Conservation (phyloP, 768 basidiomycete genomes). For the Amanita thiersii region DNA sequence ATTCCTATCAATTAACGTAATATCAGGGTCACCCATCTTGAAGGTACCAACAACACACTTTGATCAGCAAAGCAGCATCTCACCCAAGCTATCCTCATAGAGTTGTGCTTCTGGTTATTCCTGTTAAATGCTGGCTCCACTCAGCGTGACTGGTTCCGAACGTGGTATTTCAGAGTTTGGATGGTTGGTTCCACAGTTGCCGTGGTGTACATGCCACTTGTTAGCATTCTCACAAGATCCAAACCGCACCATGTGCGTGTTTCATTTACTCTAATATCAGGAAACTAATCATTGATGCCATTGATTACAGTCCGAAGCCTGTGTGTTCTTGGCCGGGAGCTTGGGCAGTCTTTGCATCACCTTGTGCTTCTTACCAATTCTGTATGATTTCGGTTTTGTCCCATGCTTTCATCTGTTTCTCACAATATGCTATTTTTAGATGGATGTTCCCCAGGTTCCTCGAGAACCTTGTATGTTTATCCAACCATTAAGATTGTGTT, state of each 20-base stretch:
- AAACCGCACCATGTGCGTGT: constrained; percentile 50
- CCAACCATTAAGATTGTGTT: not conserved
- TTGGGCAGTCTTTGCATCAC: constrained; percentile 64
- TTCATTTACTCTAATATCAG: constrained; percentile 7
- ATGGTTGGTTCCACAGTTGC: constrained; percentile 52
- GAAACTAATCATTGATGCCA: constrained; percentile 7
- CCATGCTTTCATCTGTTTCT: constrained; percentile 2
- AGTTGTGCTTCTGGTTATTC: constrained; percentile 86
- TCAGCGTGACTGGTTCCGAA: constrained; percentile 73
- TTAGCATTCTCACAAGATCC: constrained; percentile 53
- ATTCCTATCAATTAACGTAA: not conserved
- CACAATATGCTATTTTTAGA: constrained; percentile 21
- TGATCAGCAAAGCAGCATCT: not conserved
- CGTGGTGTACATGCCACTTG: constrained; percentile 58
- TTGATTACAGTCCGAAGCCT: constrained; percentile 54
- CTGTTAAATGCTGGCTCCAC: constrained; percentile 56
- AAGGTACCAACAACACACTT: constrained; percentile 38
- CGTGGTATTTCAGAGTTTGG: constrained; percentile 71
- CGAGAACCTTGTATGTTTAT: constrained; percentile 40
- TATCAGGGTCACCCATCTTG: constrained; percentile 66
- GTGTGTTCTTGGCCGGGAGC: constrained; percentile 61
- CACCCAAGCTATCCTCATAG: constrained; percentile 25
- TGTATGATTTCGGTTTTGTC: constrained; percentile 32
- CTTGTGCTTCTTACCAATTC: constrained; percentile 63
- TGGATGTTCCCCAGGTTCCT: constrained; percentile 66